A percentile compares a stretch with the other conserved stretches of the same genome.
phyloP scores from a whole-genome alignment of 2,329 filamentous ascomycete species.

The Amauroascus niger region DNA sequence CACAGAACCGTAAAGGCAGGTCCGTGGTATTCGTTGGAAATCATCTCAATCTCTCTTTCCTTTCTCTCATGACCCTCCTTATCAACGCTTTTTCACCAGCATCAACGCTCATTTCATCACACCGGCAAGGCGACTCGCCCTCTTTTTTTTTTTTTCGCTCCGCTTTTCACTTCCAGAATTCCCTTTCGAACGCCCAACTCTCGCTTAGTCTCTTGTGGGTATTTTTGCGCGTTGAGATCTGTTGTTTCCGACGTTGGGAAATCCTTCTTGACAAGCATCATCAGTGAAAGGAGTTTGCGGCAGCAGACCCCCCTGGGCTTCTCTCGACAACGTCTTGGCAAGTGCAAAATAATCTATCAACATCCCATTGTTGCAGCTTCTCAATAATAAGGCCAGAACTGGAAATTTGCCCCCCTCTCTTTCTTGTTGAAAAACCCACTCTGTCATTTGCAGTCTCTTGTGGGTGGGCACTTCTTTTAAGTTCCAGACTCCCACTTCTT shows the following conservation, averaged over 20 bases:
- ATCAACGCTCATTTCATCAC: not conserved
- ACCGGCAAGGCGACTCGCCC: not conserved
- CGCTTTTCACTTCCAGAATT: not conserved
- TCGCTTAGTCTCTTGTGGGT: not conserved
- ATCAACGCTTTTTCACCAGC: not conserved
- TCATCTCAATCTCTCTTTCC: not conserved
- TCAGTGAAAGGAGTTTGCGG: not conserved
- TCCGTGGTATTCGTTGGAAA: not conserved
- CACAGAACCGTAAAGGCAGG: no score
- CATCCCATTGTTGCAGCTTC: not conserved
- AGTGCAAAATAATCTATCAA: not conserved
- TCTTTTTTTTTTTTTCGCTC: not conserved
- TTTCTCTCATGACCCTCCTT: no score
- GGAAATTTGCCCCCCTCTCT: no score
- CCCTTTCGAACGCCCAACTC: not conserved
- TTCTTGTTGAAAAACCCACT: no score
- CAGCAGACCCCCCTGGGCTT: no score
- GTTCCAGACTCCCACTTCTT: not conserved
- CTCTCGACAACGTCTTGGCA: not conserved
- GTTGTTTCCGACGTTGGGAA: not conserved
- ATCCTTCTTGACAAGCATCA: not conserved
- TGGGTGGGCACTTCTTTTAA: no score
- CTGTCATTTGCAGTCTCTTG: no score
- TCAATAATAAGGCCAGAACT: no score
- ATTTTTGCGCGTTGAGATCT: not conserved